These are phyloP conservation scores for Scutellaria barbata DNA, from an alignment of 257 asterid genomes.

Conservation along the genomic window DNA sequence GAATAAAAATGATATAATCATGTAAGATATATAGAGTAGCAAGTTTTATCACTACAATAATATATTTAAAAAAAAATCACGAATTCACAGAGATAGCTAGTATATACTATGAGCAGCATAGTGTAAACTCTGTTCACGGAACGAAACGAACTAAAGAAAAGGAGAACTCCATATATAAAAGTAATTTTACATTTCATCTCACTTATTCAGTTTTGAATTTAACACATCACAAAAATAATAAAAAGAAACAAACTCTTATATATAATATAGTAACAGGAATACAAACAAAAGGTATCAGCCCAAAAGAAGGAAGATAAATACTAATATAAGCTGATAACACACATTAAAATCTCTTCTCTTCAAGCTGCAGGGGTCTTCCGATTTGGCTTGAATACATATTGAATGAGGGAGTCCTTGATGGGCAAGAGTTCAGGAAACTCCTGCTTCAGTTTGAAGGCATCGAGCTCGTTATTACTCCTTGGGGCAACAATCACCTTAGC, in stretches of 20 bases:
- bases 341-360: conserved; percentile 30
- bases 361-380: conserved; percentile 61
- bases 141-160: not conserved
- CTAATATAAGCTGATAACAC: conserved; percentile 20
- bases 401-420: conserved; percentile 73
- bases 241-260: conserved; percentile 29
- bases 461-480: conserved; percentile 80
- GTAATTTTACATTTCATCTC: conserved; percentile 30
- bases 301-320: conserved; percentile 17
- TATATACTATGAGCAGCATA: not conserved
- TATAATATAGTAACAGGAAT: conserved; percentile 21
- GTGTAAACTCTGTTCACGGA: not conserved
- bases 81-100: not conserved
- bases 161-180: not conserved
- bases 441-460: conserved; percentile 60
- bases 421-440: conserved; percentile 72
- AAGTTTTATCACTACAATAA: not conserved
- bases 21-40: not conserved
- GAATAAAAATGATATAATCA: not conserved
- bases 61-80: not conserved
- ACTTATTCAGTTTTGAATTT: conserved; percentile 34
- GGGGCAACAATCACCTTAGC: conserved; percentile 89
- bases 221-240: conserved; percentile 35
- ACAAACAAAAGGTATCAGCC: conserved; percentile 13
- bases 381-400: conserved; percentile 74